Percentiles rank a stretch among this genome's conserved stretches.
phyloP scores from a whole-genome alignment of 441 rosid species.

The Populus hybrid region DNA sequence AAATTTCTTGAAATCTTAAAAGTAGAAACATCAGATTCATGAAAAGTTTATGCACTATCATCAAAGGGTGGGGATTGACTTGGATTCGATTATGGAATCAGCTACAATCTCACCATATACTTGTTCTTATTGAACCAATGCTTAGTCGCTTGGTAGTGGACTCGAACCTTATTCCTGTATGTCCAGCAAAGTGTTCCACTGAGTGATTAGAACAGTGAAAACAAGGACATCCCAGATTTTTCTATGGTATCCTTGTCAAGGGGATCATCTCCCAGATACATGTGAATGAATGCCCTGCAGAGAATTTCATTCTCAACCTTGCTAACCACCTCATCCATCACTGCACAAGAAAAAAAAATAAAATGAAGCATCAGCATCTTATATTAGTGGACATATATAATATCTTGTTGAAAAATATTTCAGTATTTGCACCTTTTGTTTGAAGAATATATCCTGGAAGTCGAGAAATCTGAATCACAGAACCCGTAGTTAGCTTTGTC shows the following conservation, averaged over 20 bases:
- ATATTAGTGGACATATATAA: not conserved
- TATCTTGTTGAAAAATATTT: not conserved
- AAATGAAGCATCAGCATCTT: not conserved
- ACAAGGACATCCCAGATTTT: slow-evolving; percentile 44
- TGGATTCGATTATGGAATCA: not conserved
- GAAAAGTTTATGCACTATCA: not conserved
- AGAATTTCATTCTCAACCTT: slow-evolving; percentile 49
- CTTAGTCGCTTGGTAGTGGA: slow-evolving; percentile 5
- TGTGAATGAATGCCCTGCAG: slow-evolving; percentile 44
- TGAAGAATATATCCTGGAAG: slow-evolving; percentile 43
- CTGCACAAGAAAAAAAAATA: slow-evolving; percentile 26
- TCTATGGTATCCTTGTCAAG: slow-evolving; percentile 50
- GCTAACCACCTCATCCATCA: slow-evolving; percentile 41
- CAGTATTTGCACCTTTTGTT: slow-evolving; percentile 29
- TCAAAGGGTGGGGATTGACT: slow-evolving; percentile 8
- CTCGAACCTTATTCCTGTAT: slow-evolving; percentile 14
- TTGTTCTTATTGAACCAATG: slow-evolving; percentile 18
- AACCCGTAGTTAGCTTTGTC: slow-evolving; percentile 43
- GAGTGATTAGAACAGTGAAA: slow-evolving; percentile 36
- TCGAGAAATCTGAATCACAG: slow-evolving; percentile 40
- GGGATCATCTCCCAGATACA: slow-evolving; percentile 50
- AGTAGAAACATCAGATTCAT: slow-evolving; percentile 6
- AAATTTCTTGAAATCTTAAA: slow-evolving; percentile 4
- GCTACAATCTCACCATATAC: slow-evolving; percentile 14
- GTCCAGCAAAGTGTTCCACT: slow-evolving; percentile 1